Conservation (phyloP, 306 rosid species). For the Boehmeria nivea region DNA sequence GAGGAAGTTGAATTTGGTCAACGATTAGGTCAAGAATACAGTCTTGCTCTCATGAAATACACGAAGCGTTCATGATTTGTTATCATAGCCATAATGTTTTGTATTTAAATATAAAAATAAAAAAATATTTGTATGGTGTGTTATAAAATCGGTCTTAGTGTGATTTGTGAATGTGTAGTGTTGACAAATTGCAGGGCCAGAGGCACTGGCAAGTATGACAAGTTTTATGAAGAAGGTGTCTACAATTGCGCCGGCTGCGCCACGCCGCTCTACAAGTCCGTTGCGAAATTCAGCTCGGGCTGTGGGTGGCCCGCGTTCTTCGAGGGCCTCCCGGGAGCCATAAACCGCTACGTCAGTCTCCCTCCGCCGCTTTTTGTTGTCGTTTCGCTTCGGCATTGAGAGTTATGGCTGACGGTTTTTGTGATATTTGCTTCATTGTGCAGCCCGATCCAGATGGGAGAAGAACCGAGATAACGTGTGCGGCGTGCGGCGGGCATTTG, state of each 20-base stretch:
- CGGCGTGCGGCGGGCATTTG: conserved; percentile 77
- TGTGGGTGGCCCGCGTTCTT: conserved; percentile 98
- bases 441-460: conserved; percentile 92
- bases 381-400: too few species aligned
- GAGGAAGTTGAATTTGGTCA: too few species aligned
- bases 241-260: conserved; percentile 78
- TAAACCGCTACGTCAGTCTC: conserved; percentile 57
- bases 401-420: not conserved
- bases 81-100: too few species aligned
- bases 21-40: too few species aligned
- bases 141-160: too few species aligned
- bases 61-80: too few species aligned
- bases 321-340: conserved; percentile 85
- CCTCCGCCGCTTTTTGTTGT: not conserved
- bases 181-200: conserved; percentile 38
- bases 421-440: too few species aligned
- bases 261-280: conserved; percentile 70
- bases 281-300: conserved; percentile 77
- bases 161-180: not conserved
- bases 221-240: conserved; percentile 65
- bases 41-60: too few species aligned
- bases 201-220: conserved; percentile 79
- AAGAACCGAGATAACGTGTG: conserved; percentile 86
- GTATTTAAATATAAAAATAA: too few species aligned
- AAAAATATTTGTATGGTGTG: too few species aligned